Evolutionary conservation across 352 stramenopile species (phyloP), one percentile per base, ranked within the genome.

Genomic region (Globisporangium viniferum): DNA sequence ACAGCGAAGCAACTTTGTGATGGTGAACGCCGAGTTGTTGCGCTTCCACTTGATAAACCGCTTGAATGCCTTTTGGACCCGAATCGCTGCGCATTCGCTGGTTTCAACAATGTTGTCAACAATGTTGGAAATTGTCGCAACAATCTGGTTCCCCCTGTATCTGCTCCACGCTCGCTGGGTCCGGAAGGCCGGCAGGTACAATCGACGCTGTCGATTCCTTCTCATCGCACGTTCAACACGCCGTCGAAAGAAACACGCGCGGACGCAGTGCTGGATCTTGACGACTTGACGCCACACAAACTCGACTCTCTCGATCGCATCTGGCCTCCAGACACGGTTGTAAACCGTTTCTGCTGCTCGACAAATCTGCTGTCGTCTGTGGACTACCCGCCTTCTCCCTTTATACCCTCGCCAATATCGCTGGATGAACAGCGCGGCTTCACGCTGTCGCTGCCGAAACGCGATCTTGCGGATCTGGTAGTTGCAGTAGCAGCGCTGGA

Each of bases 401-500:
- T 35, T 10, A 14, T 48, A 15, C 0, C 74, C 77, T 36, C 74
- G 49, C 70, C 68, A 81, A 18, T 48, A 46, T 0, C 74, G 72
- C 49, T 84, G 73, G 22, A 84, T 63, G 0, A 41, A 18, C 3
- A 53, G 46, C 2, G 69, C 63, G 0, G 63, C 66, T 0, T 64
- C 12, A 2, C 60, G 12, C 20, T 73, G 65, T 24, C 61, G 63
- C 35, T 75, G 62, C 15, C 59, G 66, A 22, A 68, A 46, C 1
- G 72, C 70, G 14, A 84, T 74, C 35, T 74, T 48, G 0, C 67
- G 33, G 7, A 78, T 35, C 3, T 72, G 27, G 35, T 77, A 77
- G 29, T 67, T 68, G 0, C 73, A 36, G 46, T 77, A 84, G 51
- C 62, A 51, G 5, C 55, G 55, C 29, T 84, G 74, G 29, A 84